These are phyloP conservation scores for Lactifluus rugatus DNA, from an alignment of 768 basidiomycete species.

Conservation along the genomic window DNA sequence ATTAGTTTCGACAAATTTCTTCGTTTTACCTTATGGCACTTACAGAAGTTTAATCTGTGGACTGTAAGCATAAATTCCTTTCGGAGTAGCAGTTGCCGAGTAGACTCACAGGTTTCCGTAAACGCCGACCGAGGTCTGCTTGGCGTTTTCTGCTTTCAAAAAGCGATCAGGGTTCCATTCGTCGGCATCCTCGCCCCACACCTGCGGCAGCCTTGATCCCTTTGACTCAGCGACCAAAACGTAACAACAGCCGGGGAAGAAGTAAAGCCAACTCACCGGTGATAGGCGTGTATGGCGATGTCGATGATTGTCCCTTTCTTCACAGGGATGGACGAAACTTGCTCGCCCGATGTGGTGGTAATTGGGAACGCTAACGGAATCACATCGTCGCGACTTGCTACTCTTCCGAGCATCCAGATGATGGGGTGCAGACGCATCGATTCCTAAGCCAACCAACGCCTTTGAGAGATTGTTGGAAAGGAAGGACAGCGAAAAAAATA, in stretches of 20 bases:
- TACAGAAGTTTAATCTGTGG: constrained; percentile 11
- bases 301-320: constrained; percentile 11
- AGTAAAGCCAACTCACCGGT: constrained; percentile 3
- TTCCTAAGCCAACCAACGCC: background rate
- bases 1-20: background rate
- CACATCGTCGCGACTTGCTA: background rate
- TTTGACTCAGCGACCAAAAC: background rate
- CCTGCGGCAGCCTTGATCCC: background rate
- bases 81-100: background rate
- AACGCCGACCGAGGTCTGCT: background rate
- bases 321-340: constrained; percentile 9
- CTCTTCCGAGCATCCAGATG: constrained; percentile 5
- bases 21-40: background rate
- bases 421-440: constrained; percentile 17
- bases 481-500: background rate
- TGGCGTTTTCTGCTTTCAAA: background rate
- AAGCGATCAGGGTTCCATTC: constrained; percentile 15
- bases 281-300: constrained; percentile 6
- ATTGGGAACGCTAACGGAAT: constrained; percentile 15
- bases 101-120: constrained; percentile 17
- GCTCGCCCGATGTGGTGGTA: constrained; percentile 10
- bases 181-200: constrained; percentile 14
- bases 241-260: background rate
- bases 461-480: background rate
- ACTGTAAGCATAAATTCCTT: background rate